phyloP scores from a whole-genome alignment of 2,329 filamentous ascomycete genomes.

The Xylaria sp. region DNA sequence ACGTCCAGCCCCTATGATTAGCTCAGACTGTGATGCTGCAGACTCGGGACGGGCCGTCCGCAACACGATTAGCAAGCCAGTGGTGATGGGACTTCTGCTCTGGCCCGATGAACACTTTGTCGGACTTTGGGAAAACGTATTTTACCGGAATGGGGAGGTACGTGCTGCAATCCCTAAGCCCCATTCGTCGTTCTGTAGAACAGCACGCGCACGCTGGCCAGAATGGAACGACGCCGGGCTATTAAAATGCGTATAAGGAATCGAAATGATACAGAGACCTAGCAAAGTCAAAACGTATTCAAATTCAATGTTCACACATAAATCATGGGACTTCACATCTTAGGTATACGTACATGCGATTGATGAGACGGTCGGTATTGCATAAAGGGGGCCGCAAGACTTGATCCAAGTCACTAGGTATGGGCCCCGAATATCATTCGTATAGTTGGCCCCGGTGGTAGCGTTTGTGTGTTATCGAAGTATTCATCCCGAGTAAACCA shows the following conservation, averaged over 20 bases:
- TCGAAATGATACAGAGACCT: too few relatives aligned
- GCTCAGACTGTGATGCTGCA: constrained; percentile 15
- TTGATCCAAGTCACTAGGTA: neutral
- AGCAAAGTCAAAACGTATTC: neutral
- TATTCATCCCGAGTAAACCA: neutral
- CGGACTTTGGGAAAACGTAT: neutral
- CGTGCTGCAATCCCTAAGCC: neutral
- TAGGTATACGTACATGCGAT: constrained; percentile 47
- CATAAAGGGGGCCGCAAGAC: neutral
- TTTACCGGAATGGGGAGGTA: neutral
- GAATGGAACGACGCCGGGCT: neutral
- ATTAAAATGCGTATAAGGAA: neutral
- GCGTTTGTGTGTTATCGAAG: constrained; percentile 9
- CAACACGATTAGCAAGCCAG: neutral
- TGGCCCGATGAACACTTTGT: neutral
- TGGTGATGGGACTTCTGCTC: neutral
- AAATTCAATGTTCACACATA: neutral
- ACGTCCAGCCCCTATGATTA: constrained; percentile 52
- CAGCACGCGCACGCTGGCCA: neutral
- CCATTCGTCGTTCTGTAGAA: neutral
- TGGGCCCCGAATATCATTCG: neutral
- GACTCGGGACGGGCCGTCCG: neutral
- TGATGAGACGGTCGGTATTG: neutral
- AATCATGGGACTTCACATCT: too few relatives aligned
- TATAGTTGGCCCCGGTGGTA: neutral